Conservation (phyloP, 176 grass and related monocot genomes). For the Oryza officinalis region DNA sequence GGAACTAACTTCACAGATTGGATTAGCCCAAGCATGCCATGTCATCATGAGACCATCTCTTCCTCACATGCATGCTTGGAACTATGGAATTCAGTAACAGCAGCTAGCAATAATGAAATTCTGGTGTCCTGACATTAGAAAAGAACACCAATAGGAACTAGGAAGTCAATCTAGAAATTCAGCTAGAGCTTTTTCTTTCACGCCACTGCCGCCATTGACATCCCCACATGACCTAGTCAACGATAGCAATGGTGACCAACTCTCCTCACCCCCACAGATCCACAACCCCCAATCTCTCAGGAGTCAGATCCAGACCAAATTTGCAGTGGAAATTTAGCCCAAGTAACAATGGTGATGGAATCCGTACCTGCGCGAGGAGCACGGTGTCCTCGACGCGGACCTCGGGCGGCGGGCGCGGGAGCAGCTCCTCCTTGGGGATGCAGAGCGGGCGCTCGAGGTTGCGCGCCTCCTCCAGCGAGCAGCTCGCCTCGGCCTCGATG, state of each 20-base stretch:
- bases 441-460: constrained; percentile 69
- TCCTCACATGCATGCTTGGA: not conserved
- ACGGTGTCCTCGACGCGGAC: constrained; percentile 55
- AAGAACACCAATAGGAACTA: not conserved
- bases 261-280: constrained; percentile 14
- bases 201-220: not conserved
- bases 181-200: not conserved
- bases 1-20: not conserved
- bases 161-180: not conserved
- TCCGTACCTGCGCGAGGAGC: constrained; percentile 63
- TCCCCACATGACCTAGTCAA: constrained; percentile 24
- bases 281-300: not conserved
- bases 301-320: constrained; percentile 30
- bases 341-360: not conserved
- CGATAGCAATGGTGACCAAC: not conserved
- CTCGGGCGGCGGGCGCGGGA: constrained; percentile 51
- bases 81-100: not conserved
- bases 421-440: constrained; percentile 69
- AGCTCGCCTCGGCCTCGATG: constrained; percentile 63
- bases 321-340: not conserved
- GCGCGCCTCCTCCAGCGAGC: constrained; percentile 58
- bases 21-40: constrained; percentile 3
- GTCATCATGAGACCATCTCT: not conserved
- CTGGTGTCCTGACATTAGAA: not conserved
- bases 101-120: not conserved